Evolutionary conservation across 306 rosid species (phyloP), one percentile per base, ranked within the genome.

Genomic region (Medicago ruthenica): DNA sequence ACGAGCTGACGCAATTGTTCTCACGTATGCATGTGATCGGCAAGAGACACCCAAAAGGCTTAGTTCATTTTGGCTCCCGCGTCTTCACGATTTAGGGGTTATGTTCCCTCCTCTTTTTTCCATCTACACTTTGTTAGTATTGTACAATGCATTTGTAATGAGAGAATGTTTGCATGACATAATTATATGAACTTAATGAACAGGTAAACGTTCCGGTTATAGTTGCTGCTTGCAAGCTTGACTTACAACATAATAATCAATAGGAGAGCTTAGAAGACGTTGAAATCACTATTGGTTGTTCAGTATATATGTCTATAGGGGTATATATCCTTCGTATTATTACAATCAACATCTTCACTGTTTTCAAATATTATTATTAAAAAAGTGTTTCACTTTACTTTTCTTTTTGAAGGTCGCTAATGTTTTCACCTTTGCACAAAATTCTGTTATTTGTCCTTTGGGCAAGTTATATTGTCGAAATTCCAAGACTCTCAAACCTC

Each of bases 251-350:
- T 85, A 97, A 94, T 70, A 86, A 82, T 81, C 96, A 88, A 82
- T 93, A 87, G 71, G 83, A 88, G 81, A 94, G 95, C 90, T 79
- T 94, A 77, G 98, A 94, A 76, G 97, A 95, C 85, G 92, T 95
- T 85, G 98, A 95, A 82, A 89, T 97, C 60, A 92, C 96, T 84
- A 95, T 95, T 0, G 97, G 92, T 80, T 95, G 98, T 80, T 95
- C 98, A 9, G 93, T 97, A 54, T 61, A 96, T 70, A 59, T 86
- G 87, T 76, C 91, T 81, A 92, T 90, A 66, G 97, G 92, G 97
- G 98, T 27, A 27, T 27, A 27, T 27, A 27, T 27, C 34, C 34
- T 27, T 27, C 34, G 4, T 27, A 27, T 27, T 27, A 27, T 94
- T 67, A 62, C 63, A 42, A 2, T 27, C 34, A 27, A 27, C 4